Evolutionary conservation across 2,329 filamentous ascomycete genomes (phyloP), one percentile per base, ranked within the genome.

Genomic region (Ustulina deusta): DNA sequence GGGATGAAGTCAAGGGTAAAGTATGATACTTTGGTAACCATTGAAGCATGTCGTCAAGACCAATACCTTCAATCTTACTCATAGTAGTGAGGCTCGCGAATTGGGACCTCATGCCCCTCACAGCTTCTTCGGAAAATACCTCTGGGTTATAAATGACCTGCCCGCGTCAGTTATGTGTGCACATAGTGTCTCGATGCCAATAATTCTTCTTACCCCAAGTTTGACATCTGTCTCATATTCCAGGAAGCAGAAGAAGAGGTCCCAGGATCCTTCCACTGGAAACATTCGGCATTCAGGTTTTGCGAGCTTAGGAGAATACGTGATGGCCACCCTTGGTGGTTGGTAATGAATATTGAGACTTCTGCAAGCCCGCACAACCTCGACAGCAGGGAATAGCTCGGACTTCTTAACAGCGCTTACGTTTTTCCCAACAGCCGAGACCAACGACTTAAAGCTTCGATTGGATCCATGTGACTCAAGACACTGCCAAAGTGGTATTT

Each of bases 121-220:
- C n/a, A n/a, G n/a, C n/a, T n/a, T n/a, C n/a, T n/a, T n/a, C n/a
- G n/a, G n/a, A n/a, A n/a, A n/a, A n/a, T n/a, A n/a, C n/a, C n/a
- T n/a, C n/a, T n/a, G n/a, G n/a, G n/a, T n/a, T n/a, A n/a, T n/a
- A n/a, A n/a, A n/a, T n/a, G n/a, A n/a, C n/a, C n/a, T n/a, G n/a
- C n/a, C n/a, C n/a, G n/a, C n/a, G n/a, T n/a, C 9, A 36, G 29
- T 20, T 34, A 2, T 20, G 15, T 36, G 6, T 36, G 13, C 17
- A 36, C 51, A n/a, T n/a, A n/a, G n/a, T n/a, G n/a, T n/a, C n/a
- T n/a, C n/a, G n/a, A n/a, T n/a, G n/a, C n/a, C n/a, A n/a, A n/a
- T n/a, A n/a, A n/a, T n/a, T n/a, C n/a, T n/a, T n/a, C n/a, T 54
- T 38, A 54, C 51, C 51, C 51, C 51, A 36, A 54, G 51, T 29